Conservation (phyloP, 2,329 filamentous ascomycete species). For the Phoma sp. region DNA sequence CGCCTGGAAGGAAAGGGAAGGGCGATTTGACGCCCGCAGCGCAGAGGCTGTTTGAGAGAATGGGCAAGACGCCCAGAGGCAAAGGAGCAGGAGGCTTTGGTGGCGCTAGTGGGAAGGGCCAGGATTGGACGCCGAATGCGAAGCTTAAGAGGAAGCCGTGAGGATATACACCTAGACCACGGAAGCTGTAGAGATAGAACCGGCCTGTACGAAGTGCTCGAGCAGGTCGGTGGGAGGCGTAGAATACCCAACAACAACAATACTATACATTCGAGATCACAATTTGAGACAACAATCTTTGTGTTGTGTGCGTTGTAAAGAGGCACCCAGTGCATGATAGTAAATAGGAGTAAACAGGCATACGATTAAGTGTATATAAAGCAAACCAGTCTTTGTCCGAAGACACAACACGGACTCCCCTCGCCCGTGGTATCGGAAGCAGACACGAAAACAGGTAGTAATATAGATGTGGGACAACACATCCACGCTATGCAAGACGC, state of each 20-base stretch:
- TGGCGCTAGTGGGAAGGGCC: constrained; percentile 12
- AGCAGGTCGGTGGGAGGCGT: constrained; percentile 13
- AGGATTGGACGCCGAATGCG: constrained; percentile 42
- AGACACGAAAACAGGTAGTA: not conserved
- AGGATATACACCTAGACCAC: not conserved
- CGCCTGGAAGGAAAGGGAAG: constrained; percentile 60
- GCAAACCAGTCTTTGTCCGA: not conserved
- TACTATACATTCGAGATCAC: not conserved
- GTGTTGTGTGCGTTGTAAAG: no score
- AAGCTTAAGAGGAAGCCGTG: constrained; percentile 29
- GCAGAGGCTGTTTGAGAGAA: constrained; percentile 55
- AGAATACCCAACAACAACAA: not conserved
- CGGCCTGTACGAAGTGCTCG: constrained; percentile 38
- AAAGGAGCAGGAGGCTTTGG: constrained; percentile 31
- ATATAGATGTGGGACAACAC: not conserved
- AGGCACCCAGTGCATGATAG: no score
- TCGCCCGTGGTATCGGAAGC: constrained; percentile 16
- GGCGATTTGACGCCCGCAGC: constrained; percentile 73
- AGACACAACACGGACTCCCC: not conserved
- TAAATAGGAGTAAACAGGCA: not conserved
- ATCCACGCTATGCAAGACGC: constrained; percentile 30
- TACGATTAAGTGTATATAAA: not conserved
- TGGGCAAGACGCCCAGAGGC: constrained; percentile 39
- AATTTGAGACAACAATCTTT: no score
- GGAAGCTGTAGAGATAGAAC: not conserved